A percentile compares a stretch with the other conserved stretches of the same genome.
These are phyloP conservation scores for Wickerhamomyces tratensis DNA, from an alignment of 805 yeast species.

Conservation along the genomic window DNA sequence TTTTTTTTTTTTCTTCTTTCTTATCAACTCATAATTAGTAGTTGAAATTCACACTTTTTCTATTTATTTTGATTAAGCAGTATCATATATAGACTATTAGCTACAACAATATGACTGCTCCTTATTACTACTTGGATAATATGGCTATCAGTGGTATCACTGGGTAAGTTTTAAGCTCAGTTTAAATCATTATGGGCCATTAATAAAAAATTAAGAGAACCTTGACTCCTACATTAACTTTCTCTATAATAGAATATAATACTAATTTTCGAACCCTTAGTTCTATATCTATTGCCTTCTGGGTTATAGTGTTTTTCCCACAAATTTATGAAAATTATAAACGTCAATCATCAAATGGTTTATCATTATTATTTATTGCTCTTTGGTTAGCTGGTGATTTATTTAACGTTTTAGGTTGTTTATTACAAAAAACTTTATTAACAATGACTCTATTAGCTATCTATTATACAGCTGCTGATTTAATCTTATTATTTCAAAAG, in stretches of 20 bases:
- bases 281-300: constrained; percentile 90
- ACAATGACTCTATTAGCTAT: constrained; percentile 91
- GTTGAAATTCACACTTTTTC: no score
- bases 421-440: constrained; percentile 82
- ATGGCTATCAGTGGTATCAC: constrained; percentile 19
- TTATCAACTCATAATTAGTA: no score
- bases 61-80: no score
- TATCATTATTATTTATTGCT: constrained; percentile 76
- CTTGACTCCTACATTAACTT: no score
- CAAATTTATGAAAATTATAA: constrained; percentile 88
- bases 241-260: no score
- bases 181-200: no score
- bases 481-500: constrained; percentile 77
- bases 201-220: no score
- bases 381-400: constrained; percentile 93
- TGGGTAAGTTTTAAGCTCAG: constrained; percentile 7
- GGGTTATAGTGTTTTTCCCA: constrained; percentile 97
- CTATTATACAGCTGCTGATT: constrained; percentile 87
- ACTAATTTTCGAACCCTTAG: constrained; percentile 15
- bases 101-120: neutral
- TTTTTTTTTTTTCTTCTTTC: no score
- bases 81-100: neutral
- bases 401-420: constrained; percentile 86
- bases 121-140: constrained; percentile 6
- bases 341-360: constrained; percentile 82